Conservation (phyloP, 306 rosid genomes). For the Comarum palustre region DNA sequence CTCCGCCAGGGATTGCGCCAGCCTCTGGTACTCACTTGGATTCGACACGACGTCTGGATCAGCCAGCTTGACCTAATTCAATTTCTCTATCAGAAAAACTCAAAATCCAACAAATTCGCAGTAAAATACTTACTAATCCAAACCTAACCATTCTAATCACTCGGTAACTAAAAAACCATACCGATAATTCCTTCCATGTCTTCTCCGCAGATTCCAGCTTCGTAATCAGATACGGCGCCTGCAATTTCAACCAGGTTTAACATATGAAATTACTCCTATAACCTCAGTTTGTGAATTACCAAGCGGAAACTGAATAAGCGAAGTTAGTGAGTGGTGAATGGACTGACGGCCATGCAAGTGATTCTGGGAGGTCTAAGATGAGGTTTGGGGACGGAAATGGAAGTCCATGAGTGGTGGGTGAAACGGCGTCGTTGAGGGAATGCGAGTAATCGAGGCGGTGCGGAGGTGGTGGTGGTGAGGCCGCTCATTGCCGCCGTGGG, state of each 20-base stretch:
- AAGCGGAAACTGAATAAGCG: not conserved
- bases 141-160: not conserved
- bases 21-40: conserved; percentile 82
- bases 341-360: conserved; percentile 85
- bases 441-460: conserved; percentile 43
- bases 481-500: conserved; percentile 40
- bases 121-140: not conserved
- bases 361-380: conserved; percentile 40
- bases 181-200: conserved; percentile 95
- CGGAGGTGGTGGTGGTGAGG: conserved; percentile 54
- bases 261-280: not conserved
- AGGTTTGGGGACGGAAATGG: conserved; percentile 34
- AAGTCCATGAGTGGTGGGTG: conserved; percentile 27
- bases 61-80: conserved; percentile 77
- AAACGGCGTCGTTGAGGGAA: conserved; percentile 37
- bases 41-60: conserved; percentile 82
- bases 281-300: not conserved
- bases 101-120: not conserved
- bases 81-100: not conserved
- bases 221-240: conserved; percentile 83
- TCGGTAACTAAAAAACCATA: conserved; percentile 21
- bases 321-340: not conserved
- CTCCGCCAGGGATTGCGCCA: conserved; percentile 90
- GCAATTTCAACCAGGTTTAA: conserved; percentile 23
- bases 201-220: conserved; percentile 94